phyloP scores from a whole-genome alignment of 768 basidiomycete genomes.

The Suillus bovinus region DNA sequence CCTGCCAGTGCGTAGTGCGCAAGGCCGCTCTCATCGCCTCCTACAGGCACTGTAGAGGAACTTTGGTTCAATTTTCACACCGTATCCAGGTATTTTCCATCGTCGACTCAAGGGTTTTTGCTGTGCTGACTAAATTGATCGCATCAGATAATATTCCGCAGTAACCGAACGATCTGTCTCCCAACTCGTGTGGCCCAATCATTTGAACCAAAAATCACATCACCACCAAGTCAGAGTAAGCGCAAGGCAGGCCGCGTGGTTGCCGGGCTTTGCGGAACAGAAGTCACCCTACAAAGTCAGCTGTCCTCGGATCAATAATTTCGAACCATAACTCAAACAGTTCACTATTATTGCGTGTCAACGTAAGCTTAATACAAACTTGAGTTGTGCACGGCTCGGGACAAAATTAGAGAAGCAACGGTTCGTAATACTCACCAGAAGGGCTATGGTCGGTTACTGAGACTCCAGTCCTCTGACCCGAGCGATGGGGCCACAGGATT shows the following conservation, averaged over 20 bases:
- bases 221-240: neutral
- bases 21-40: constrained; percentile 9
- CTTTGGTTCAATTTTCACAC: constrained; percentile 25
- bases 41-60: constrained; percentile 1
- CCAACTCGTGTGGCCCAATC: constrained; percentile 11
- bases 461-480: neutral
- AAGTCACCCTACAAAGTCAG: constrained; percentile 11
- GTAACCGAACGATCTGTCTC: constrained; percentile 24
- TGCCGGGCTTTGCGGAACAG: constrained; percentile 31
- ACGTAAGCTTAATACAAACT: neutral
- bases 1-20: neutral
- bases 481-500: neutral
- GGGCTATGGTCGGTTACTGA: neutral
- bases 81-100: constrained; percentile 18
- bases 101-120: constrained; percentile 14
- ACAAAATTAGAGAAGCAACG: neutral
- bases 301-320: constrained; percentile 32
- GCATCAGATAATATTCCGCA: constrained; percentile 11
- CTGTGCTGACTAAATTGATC: constrained; percentile 36
- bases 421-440: neutral
- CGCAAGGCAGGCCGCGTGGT: neutral
- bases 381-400: neutral
- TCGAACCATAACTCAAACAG: constrained; percentile 7
- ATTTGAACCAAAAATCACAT: constrained; percentile 6
- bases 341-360: neutral